Base-by-base conservation (phyloP, 306 rosid species). In the Lithocarpus polystachyus region DNA sequence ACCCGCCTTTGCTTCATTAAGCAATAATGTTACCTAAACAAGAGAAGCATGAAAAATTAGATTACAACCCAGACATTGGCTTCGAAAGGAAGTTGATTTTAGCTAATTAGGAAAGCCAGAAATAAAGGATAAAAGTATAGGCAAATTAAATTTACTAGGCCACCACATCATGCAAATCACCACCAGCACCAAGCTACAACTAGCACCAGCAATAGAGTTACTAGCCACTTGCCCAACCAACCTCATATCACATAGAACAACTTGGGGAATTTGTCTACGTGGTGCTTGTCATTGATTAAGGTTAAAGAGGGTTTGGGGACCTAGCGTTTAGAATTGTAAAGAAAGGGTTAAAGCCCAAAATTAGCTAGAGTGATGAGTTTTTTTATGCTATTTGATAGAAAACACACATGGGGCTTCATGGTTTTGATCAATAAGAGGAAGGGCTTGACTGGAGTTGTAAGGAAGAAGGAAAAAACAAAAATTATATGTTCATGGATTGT, bases 1-100 rank as follows among this genome's bases (percentile, higher is more conserved):
- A 26, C 98, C 97, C 0, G 97, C 89, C 84, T 96, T 96, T 62
- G 96, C 99, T 82, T 96, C 99, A 74, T 87, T 89, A 24, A 96
- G 79, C 89, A 96, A 82, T 18, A 97, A 89, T 48, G 90, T 83
- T 74, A 93, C 93, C 99, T 96, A 71, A 71, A 68, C 72, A 61
- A 79, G 56, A 40, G 55, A 77, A 57, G 52, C 79, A 74, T 5
- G 29, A 69, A 62, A 67, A 83, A 29, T 54, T 61, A 4, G 24
- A 69, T 74, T 60, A 59, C 61, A 78, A 7, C 6, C 20, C 48
- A 3, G 69, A 10, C 6, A 73, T 31, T 64, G 67, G 22, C 19
- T 74, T 54, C 6, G 29, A 53, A 83, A 40, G 45, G 61, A 52
- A 80, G 77, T 1, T 24, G 26, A 43, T 33, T n/a, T 52, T 28